A percentile compares a stretch with the other conserved stretches of the same genome.
Conservation (phyloP, 768 basidiomycete genomes). For the Leccinum sublutescens region DNA sequence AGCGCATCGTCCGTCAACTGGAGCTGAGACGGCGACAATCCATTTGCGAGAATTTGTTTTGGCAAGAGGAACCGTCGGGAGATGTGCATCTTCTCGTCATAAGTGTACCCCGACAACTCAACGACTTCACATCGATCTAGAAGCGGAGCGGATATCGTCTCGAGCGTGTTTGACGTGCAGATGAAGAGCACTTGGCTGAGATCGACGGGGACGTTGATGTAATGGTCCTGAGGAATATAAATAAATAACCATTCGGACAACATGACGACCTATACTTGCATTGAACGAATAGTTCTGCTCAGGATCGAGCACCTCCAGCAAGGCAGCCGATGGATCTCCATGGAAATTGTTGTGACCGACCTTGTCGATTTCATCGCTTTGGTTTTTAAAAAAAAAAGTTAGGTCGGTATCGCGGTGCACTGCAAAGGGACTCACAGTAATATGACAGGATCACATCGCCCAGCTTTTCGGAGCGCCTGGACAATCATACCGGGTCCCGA, state of each 20-base stretch:
- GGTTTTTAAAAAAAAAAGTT: background rate
- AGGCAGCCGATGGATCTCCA: constrained; percentile 87
- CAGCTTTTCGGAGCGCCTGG: constrained; percentile 83
- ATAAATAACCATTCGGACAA: background rate
- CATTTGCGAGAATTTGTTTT: constrained; percentile 82
- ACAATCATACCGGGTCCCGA: constrained; percentile 83
- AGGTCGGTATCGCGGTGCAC: background rate
- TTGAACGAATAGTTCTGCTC: constrained; percentile 88
- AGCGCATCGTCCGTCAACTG: constrained; percentile 68
- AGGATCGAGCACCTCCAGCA: constrained; percentile 91
- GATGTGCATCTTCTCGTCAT: constrained; percentile 90
- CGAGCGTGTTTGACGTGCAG: constrained; percentile 87
- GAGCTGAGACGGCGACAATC: constrained; percentile 59
- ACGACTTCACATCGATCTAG: constrained; percentile 90
- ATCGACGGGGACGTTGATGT: constrained; percentile 85
- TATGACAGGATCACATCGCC: constrained; percentile 76
- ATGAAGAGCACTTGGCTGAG: constrained; percentile 89
- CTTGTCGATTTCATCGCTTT: constrained; percentile 87
- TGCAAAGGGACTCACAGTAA: constrained; percentile 46
- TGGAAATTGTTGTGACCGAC: constrained; percentile 85
- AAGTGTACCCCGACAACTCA: constrained; percentile 80
- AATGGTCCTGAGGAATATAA: constrained; percentile 68
- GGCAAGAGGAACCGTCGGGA: constrained; percentile 85
- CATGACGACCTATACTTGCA: constrained; percentile 36
- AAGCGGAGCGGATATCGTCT: constrained; percentile 85